These are phyloP conservation scores for Aspergillus tanneri DNA, from an alignment of 2,329 filamentous ascomycete genomes.

Conservation along the genomic window DNA sequence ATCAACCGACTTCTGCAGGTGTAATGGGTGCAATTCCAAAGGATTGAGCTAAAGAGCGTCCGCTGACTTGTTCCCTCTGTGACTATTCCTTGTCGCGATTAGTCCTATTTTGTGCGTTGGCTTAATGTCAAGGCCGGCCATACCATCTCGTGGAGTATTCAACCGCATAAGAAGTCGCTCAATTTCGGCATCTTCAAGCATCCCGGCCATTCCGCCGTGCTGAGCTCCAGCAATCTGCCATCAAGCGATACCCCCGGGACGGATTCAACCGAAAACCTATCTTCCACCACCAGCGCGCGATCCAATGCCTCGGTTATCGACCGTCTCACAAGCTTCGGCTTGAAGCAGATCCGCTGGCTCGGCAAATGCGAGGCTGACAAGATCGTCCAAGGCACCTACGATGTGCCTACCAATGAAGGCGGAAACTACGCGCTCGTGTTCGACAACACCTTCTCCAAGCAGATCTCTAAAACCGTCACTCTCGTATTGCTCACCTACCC, in stretches of 20 bases:
- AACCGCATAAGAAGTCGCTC: constrained; percentile 97
- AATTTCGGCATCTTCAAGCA: constrained; percentile 99
- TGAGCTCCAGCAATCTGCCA: constrained; percentile 44
- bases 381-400: constrained; percentile 84
- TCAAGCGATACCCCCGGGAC: constrained; percentile 44
- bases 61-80: constrained; percentile 23
- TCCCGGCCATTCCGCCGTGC: constrained; percentile 66
- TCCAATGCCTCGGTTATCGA: constrained; percentile 69
- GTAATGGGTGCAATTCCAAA: no score
- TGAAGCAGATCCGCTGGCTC: constrained; percentile 70
- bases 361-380: constrained; percentile 97
- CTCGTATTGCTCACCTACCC: constrained; percentile 94
- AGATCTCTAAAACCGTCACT: constrained; percentile 88
- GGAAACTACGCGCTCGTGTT: constrained; percentile 97
- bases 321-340: constrained; percentile 61
- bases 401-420: constrained; percentile 70
- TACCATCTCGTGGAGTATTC: constrained; percentile 95
- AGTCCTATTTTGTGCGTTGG: constrained; percentile 99
- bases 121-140: constrained; percentile 85
- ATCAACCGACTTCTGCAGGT: not conserved
- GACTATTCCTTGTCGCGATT: constrained; percentile 61
- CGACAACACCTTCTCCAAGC: constrained; percentile 98
- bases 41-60: constrained; percentile 5
- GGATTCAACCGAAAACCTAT: constrained; percentile 37
- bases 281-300: constrained; percentile 48